Conservation (phyloP, 768 basidiomycete genomes). For the Peribolospora baueri region DNA sequence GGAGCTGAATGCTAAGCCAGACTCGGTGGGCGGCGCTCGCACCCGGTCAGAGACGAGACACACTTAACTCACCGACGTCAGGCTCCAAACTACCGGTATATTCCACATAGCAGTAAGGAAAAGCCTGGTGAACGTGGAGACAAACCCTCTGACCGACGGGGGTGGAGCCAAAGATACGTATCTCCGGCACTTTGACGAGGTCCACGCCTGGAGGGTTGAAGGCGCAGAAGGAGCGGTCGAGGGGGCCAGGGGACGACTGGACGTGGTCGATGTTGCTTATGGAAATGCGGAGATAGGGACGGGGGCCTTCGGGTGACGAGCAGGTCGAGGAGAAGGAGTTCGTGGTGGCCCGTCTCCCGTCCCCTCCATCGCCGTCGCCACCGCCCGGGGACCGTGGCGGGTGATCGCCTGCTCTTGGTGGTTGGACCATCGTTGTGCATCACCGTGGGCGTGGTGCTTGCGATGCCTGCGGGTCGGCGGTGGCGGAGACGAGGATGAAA, state of each 20-base stretch:
- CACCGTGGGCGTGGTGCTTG: too few species aligned
- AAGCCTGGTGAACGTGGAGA: slow-evolving; percentile 75
- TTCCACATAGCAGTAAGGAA: slow-evolving; percentile 77
- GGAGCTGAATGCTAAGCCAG: background rate
- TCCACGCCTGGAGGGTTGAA: background rate
- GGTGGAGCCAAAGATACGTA: slow-evolving; percentile 67
- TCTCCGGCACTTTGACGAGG: slow-evolving; percentile 45
- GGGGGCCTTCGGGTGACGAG: too few species aligned
- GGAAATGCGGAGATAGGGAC: too few species aligned
- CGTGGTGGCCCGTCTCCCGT: too few species aligned
- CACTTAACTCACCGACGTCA: slow-evolving; percentile 29
- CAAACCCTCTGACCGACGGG: slow-evolving; percentile 54
- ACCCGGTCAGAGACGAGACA: background rate
- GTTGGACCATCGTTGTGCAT: too few species aligned
- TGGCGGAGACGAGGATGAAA: too few species aligned
- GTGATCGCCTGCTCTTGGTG: too few species aligned
- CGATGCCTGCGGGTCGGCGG: too few species aligned
- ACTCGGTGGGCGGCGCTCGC: background rate
- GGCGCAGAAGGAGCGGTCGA: slow-evolving; percentile 32
- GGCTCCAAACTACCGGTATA: slow-evolving; percentile 46
- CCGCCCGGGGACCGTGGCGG: too few species aligned
- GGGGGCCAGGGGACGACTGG: slow-evolving; percentile 5
- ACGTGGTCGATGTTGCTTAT: too few species aligned
- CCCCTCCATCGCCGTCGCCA: too few species aligned
- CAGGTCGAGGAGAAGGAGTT: too few species aligned